Conservation (phyloP, 2,329 filamentous ascomycete species). For the Orbilia blumenaviensis region DNA sequence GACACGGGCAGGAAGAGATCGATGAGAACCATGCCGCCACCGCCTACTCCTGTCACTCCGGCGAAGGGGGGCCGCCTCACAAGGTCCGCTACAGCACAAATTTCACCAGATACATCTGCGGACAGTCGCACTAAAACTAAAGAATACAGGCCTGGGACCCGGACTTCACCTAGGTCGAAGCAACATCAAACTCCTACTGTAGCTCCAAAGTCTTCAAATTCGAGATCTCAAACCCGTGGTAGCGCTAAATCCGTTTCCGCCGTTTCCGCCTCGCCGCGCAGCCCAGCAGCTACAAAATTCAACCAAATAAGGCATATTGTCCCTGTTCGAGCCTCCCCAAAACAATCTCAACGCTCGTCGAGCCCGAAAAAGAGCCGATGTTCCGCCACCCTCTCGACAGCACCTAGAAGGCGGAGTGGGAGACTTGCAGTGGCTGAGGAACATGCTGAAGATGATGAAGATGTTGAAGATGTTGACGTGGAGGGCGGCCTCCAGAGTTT, state of each 20-base stretch:
- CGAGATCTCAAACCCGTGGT: slow-evolving; percentile 14
- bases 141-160: slow-evolving; percentile 60
- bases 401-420: slow-evolving; percentile 36
- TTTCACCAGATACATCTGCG: slow-evolving; percentile 55
- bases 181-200: slow-evolving; percentile 33
- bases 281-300: slow-evolving; percentile 19
- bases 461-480: slow-evolving; percentile 55
- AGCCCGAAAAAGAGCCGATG: slow-evolving; percentile 5
- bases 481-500: slow-evolving; percentile 64
- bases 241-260: slow-evolving; percentile 7
- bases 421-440: slow-evolving; percentile 25
- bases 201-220: slow-evolving; percentile 14
- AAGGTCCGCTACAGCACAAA: slow-evolving; percentile 59
- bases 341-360: slow-evolving; percentile 16
- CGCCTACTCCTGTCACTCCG: slow-evolving; percentile 45
- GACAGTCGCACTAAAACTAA: slow-evolving; percentile 41
- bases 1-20: slow-evolving; percentile 71
- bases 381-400: slow-evolving; percentile 7
- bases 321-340: slow-evolving; percentile 2
- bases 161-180: slow-evolving; percentile 56
- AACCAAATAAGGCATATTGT: slow-evolving; percentile 1
- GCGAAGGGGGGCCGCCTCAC: slow-evolving; percentile 58
- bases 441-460: slow-evolving; percentile 16
- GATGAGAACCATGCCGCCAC: slow-evolving; percentile 61
- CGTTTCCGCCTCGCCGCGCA: slow-evolving; percentile 9